These are phyloP conservation scores for Penicillium sp. DNA, from an alignment of 2,329 filamentous ascomycete species.

Conservation along the genomic window DNA sequence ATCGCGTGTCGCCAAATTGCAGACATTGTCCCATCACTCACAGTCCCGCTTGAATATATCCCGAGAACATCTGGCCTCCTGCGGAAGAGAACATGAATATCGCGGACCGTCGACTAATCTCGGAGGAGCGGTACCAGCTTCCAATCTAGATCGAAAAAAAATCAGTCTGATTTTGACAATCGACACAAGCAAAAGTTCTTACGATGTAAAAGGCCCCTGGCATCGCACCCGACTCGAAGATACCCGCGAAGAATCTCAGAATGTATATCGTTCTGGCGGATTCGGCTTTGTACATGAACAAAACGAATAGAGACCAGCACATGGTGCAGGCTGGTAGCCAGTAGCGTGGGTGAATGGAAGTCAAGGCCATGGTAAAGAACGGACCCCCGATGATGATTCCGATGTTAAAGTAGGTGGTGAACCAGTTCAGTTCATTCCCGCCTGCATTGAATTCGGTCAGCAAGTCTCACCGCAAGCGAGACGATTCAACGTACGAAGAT, in stretches of 20 bases:
- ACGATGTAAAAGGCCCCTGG: slow-evolving; percentile 6
- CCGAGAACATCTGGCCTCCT: slow-evolving; percentile 11
- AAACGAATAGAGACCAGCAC: slow-evolving; percentile 42
- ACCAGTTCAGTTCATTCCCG: slow-evolving; percentile 36
- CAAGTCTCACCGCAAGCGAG: not conserved
- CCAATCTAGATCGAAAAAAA: not conserved
- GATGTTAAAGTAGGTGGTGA: slow-evolving; percentile 48
- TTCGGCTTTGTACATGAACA: slow-evolving; percentile 36
- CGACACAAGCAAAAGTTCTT: not conserved
- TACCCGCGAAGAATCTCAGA: slow-evolving; percentile 19
- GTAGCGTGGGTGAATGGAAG: slow-evolving; percentile 41
- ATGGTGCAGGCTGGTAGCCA: slow-evolving; percentile 43
- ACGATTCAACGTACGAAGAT: slow-evolving; percentile 24
- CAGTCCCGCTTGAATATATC: slow-evolving; percentile 44
- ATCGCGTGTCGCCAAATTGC: not conserved
- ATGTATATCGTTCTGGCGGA: slow-evolving; percentile 15
- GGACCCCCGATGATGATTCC: slow-evolving; percentile 40
- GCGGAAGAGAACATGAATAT: slow-evolving; percentile 18
- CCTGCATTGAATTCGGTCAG: not conserved
- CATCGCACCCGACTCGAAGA: slow-evolving; percentile 18
- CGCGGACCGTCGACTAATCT: slow-evolving; percentile 13
- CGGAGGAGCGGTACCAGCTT: slow-evolving; percentile 16
- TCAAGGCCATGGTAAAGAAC: slow-evolving; percentile 31
- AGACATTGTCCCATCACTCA: slow-evolving; percentile 18
- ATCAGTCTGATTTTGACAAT: not conserved